Evolutionary conservation across 345 rosid genomes (phyloP), one percentile per base, ranked within the genome.

Genomic region (Linum trigynum): DNA sequence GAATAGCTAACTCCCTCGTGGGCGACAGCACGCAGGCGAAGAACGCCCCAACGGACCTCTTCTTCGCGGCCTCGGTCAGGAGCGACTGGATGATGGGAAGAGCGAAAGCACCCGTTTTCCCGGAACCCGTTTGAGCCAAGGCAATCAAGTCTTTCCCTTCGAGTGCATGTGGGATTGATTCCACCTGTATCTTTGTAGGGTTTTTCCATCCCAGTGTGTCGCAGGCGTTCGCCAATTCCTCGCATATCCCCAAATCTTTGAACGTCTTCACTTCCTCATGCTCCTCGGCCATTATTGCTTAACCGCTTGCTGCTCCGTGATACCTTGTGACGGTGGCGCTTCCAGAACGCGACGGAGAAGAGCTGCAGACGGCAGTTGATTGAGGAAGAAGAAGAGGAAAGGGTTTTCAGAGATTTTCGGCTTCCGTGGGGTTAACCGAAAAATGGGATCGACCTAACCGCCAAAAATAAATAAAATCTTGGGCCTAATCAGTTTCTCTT

Each of bases 51-150:
- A 83, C 84, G 14, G 89, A 75, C 63, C 79, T 82, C 60, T 79
- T 82, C 62, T 79, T 82, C 17, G 87, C 84, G 70, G 79, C 71
- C 38, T 88, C 84, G 53, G 53, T 48, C 5, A 91, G 74, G 39
- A 90, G 92, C 1, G 95, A 86, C 68, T 88, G 92, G 38, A 94
- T 61, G 61, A 91, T 91, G 3, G 99, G 99, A 59, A 91, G 80
- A 2, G 96, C 99, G 66, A 95, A 94, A 0, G 99, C 99, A 71
- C 96, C 99, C 0, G 97, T 94, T 74, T 88, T 94, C 43, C 96
- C 97, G 5, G 97, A 91, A 68, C 97, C 99, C 0, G 96, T 94
- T 64, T 91, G 96, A 0, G 97, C 99, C 67, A 94, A 86, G 63
- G 95, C 97, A 11, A 90, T 94, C 80, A 94, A 76, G 76, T 94